phyloP scores from a whole-genome alignment of 1,284 basidiomycete genomes.

The Trametes polyzona region DNA sequence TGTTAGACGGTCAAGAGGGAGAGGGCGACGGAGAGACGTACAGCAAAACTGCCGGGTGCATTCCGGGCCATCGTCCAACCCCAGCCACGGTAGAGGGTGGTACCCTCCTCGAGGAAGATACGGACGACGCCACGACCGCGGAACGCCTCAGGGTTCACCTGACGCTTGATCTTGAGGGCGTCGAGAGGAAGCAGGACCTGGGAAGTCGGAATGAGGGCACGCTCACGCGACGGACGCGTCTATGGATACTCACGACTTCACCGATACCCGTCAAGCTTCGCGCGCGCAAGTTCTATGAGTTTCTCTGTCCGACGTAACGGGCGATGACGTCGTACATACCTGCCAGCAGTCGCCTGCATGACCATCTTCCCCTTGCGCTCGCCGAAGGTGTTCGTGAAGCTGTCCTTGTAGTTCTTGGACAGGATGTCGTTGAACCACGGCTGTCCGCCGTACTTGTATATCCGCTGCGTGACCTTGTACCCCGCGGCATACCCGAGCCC shows the following conservation, averaged over 20 bases:
- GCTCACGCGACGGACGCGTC: not conserved
- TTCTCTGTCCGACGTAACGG: not conserved
- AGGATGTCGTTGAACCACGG: constrained; percentile 97
- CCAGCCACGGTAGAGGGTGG: constrained; percentile 93
- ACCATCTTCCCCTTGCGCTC: constrained; percentile 95
- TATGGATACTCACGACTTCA: constrained; percentile 78
- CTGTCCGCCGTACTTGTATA: constrained; percentile 99
- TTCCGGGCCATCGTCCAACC: constrained; percentile 99
- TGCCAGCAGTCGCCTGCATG: constrained; percentile 95
- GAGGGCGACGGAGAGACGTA: constrained; percentile 44
- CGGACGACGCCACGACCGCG: constrained; percentile 89
- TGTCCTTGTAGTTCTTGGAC: constrained; percentile 72
- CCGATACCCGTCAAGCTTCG: constrained; percentile 96
- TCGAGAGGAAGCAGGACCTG: constrained; percentile 92
- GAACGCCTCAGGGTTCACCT: constrained; percentile 96
- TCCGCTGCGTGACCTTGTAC: constrained; percentile 93
- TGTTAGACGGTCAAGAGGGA: not conserved
- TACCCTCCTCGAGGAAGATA: constrained; percentile 93
- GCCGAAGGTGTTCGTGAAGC: constrained; percentile 88
- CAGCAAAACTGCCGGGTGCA: constrained; percentile 94
- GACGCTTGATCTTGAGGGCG: constrained; percentile 97
- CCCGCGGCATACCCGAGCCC: constrained; percentile 98
- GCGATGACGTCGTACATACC: constrained; percentile 49
- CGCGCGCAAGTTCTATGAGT: constrained; percentile 6
- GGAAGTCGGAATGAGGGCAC: constrained; percentile 11